These are phyloP conservation scores for Fusarium zealandicum DNA, from an alignment of 2,329 filamentous ascomycete genomes.

Conservation along the genomic window DNA sequence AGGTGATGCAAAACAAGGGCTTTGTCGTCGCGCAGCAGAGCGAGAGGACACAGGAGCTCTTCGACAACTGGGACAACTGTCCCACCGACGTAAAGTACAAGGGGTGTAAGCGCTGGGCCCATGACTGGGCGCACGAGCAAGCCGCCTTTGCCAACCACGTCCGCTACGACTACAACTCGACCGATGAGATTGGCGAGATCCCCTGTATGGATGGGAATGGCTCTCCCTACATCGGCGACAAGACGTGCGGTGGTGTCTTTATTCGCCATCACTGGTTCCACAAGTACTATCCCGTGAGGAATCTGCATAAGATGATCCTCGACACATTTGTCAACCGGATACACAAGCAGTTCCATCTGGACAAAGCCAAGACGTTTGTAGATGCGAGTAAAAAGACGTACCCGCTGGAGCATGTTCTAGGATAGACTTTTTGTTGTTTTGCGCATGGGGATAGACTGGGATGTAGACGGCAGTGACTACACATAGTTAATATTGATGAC, in stretches of 20 bases:
- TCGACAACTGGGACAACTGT: conserved; percentile 28
- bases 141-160: conserved; percentile 36
- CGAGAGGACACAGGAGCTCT: conserved; percentile 34
- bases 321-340: conserved; percentile 25
- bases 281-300: conserved; percentile 26
- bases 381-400: conserved; percentile 22
- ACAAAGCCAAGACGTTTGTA: conserved; percentile 18
- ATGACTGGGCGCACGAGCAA: conserved; percentile 40
- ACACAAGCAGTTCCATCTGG: conserved; percentile 24
- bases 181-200: conserved; percentile 28
- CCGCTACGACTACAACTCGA: conserved; percentile 36
- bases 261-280: conserved; percentile 38
- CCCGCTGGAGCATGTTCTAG: conserved; percentile 8
- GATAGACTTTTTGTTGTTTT: background rate
- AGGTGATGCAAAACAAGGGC: conserved; percentile 37
- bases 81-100: conserved; percentile 24
- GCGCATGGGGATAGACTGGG: background rate
- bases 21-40: conserved; percentile 35
- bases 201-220: conserved; percentile 37
- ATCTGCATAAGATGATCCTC: conserved; percentile 26
- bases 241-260: conserved; percentile 33
- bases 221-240: conserved; percentile 27
- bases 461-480: too few species aligned
- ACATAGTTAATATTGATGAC: too few species aligned
- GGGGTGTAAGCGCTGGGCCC: conserved; percentile 30